Evolutionary conservation across 352 stramenopile species (phyloP).

Genomic region (Pythium dissimile): DNA sequence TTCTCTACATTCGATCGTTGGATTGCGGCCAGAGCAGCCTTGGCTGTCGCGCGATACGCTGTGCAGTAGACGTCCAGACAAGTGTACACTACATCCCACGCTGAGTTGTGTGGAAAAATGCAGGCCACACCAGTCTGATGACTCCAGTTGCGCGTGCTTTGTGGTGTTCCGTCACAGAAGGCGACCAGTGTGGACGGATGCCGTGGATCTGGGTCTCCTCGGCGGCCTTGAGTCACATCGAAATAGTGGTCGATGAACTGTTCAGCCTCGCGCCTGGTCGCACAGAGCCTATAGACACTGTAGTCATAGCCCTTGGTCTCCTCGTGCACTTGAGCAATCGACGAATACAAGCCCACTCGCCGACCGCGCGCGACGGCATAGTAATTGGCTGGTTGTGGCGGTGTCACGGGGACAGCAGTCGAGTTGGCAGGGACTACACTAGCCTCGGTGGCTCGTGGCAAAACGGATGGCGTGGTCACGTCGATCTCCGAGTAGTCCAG

Average conservation of each 20-base stretch:
- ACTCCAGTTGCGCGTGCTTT: constrained; percentile 44
- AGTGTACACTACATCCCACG: constrained; percentile 57
- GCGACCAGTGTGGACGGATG: constrained; percentile 51
- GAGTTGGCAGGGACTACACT: no score
- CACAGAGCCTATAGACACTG: constrained; percentile 29
- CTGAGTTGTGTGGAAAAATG: constrained; percentile 53
- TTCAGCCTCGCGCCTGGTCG: constrained; percentile 37
- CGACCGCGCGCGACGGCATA: constrained; percentile 53
- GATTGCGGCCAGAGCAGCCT: constrained; percentile 49
- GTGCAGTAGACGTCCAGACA: constrained; percentile 39
- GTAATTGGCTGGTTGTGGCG: neutral
- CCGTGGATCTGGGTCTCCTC: constrained; percentile 36
- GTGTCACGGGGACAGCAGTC: neutral
- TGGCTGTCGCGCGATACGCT: constrained; percentile 56
- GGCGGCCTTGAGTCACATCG: neutral
- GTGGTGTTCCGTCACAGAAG: constrained; percentile 66
- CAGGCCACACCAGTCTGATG: constrained; percentile 42
- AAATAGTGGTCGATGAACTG: constrained; percentile 38
- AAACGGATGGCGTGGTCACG: neutral
- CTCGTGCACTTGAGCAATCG: constrained; percentile 33
- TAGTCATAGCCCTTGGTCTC: constrained; percentile 9
- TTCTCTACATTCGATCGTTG: constrained; percentile 56
- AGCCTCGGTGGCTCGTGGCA: neutral
- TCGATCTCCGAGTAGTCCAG: neutral
- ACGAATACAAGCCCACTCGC: constrained; percentile 41